Percentiles rank a stretch among this genome's conserved stretches.
These are phyloP conservation scores for Beauveria sp. DNA, from an alignment of 2,329 filamentous ascomycete species.

Conservation along the genomic window DNA sequence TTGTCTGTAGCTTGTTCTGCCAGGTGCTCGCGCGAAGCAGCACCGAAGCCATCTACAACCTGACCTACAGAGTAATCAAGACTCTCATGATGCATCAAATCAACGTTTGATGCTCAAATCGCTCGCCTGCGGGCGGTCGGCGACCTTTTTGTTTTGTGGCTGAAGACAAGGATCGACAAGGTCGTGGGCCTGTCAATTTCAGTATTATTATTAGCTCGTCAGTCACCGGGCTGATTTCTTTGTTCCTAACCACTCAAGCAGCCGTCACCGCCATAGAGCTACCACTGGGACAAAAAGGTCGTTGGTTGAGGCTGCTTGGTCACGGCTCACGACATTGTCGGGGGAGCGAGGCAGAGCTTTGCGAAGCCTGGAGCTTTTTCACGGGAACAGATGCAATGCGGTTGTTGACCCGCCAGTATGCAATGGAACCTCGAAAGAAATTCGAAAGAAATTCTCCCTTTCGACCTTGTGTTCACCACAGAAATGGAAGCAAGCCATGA, in stretches of 20 bases:
- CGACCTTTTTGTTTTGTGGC: neutral
- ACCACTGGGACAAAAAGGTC: neutral
- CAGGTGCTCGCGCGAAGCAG: too few relatives aligned
- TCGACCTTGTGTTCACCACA: neutral
- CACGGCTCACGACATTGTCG: too few relatives aligned
- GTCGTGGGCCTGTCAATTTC: conserved; percentile 1
- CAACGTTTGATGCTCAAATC: neutral
- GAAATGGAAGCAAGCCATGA: neutral
- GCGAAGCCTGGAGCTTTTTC: neutral
- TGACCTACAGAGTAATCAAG: neutral
- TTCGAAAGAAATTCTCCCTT: too few relatives aligned
- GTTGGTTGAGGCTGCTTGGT: neutral
- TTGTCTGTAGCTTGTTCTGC: neutral
- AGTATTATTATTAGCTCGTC: neutral
- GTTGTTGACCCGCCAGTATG: neutral
- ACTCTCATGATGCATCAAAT: neutral
- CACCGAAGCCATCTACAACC: neutral
- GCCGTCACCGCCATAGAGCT: neutral
- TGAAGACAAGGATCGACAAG: conserved; percentile 8
- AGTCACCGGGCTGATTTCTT: neutral
- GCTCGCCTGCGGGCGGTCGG: neutral
- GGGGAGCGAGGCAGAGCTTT: neutral
- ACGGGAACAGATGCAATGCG: neutral
- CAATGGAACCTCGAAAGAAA: neutral
- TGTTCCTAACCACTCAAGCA: neutral